Evolutionary conservation across 2,329 filamentous ascomycete species (phyloP), one percentile per base, ranked within the genome.

Genomic region (Penicillium verrucosum): DNA sequence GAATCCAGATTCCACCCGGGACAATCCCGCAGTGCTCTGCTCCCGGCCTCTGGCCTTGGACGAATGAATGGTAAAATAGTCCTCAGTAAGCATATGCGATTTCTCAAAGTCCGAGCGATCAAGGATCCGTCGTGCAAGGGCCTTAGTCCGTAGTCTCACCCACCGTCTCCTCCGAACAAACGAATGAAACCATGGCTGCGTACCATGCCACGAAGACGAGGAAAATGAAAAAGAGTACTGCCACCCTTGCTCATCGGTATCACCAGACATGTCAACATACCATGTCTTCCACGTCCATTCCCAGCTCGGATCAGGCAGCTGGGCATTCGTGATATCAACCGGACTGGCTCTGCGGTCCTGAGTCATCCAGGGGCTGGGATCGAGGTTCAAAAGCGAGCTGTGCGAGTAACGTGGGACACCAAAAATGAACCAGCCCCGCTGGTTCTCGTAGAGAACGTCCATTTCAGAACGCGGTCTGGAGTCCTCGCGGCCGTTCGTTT

Each of bases 301-400:
- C 94, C 94, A 99, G 60, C 88, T 90, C 6, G 94, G 94, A 70
- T 99, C 94, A 0, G 94, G 94, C 1, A 96, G 85, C 72, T 97
- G 92, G 0, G 93, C 92, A 58, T 91, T 97, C 58, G 87, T 84
- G 60, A 93, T 95, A 70, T 87, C 82, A 63, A 88, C 85, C 6
- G 85, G 78, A 48, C 82, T 85, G 14, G 81, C 77, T 57, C 80
- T 80, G 61, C 81, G 75, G 43, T 79, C 75, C 18, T 74, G 75
- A 64, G 92, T 96, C 48, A 92, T 90, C 94, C 94, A 99, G 0
- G 92, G 81, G 8, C 89, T 76, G 0, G 92, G 91, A 69, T 99
- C 94, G 47, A 96, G 83, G 59, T 90, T 89, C 36, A 96, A 86
- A 1, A 99, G 82, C 1, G 92, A 93, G 60, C 87, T 88, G 8